Conservation (phyloP, 2,329 filamentous ascomycete species). For the Phaeosphaeria sp. region DNA sequence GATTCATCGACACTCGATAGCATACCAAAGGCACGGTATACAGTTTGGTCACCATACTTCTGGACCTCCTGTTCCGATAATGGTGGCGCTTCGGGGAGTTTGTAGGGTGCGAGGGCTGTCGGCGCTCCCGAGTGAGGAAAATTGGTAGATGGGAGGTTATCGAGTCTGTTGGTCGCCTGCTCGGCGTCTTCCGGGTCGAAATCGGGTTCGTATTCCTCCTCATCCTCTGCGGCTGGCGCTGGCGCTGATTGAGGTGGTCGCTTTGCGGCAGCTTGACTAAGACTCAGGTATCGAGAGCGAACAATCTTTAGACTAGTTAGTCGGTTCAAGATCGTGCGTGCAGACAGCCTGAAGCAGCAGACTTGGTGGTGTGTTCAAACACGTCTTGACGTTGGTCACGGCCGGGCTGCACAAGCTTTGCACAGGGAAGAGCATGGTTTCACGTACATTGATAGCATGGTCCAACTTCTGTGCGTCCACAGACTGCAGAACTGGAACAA, state of each 20-base stretch:
- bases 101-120: slow-evolving; percentile 70
- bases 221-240: slow-evolving; percentile 67
- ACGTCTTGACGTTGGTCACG: neutral
- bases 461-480: slow-evolving; percentile 73
- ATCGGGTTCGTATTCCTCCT: slow-evolving; percentile 93
- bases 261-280: slow-evolving; percentile 50
- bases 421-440: neutral
- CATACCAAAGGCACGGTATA: slow-evolving; percentile 79
- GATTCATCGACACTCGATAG: slow-evolving; percentile 75
- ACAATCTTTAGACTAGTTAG: slow-evolving; percentile 46
- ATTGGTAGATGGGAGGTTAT: slow-evolving; percentile 68
- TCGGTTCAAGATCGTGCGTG: neutral
- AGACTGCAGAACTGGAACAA: slow-evolving; percentile 76
- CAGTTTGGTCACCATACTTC: slow-evolving; percentile 76
- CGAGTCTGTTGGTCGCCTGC: slow-evolving; percentile 78
- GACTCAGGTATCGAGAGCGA: slow-evolving; percentile 49
- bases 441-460: slow-evolving; percentile 73
- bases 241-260: slow-evolving; percentile 50
- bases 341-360: neutral
- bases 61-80: slow-evolving; percentile 74
- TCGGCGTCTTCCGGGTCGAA: slow-evolving; percentile 80
- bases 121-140: slow-evolving; percentile 48
- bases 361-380: neutral
- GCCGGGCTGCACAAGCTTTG: neutral
- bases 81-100: slow-evolving; percentile 76